phyloP scores from a whole-genome alignment of 345 rosid genomes.

The Passiflora organensis region DNA sequence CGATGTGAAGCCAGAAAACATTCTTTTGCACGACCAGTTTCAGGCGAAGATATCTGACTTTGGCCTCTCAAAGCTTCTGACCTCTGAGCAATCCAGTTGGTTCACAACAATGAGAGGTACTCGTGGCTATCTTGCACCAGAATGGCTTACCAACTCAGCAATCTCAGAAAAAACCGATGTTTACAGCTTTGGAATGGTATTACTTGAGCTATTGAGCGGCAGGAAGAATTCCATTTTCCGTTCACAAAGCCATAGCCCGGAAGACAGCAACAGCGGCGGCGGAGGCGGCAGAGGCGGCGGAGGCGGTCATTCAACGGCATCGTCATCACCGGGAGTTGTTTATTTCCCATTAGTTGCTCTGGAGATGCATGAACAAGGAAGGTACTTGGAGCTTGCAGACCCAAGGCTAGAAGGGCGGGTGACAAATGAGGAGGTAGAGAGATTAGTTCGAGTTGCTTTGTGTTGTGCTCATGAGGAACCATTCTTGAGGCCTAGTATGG shows the following conservation, averaged over 20 bases:
- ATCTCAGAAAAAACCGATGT: slow-evolving; percentile 26
- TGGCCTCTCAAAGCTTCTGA: slow-evolving; percentile 27
- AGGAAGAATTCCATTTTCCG: slow-evolving; percentile 19
- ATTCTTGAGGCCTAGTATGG: slow-evolving; percentile 19
- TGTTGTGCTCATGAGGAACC: slow-evolving; percentile 30
- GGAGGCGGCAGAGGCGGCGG: no score
- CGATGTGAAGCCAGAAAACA: slow-evolving; percentile 27
- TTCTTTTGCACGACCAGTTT: slow-evolving; percentile 18
- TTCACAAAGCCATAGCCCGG: slow-evolving; percentile 13
- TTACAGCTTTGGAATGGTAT: slow-evolving; percentile 25
- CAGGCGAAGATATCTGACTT: slow-evolving; percentile 27
- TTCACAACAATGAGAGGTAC: slow-evolving; percentile 28
- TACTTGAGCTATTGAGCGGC: slow-evolving; percentile 25
- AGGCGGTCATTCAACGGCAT: slow-evolving; percentile 15
- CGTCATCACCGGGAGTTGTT: slow-evolving; percentile 19
- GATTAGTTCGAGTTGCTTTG: slow-evolving; percentile 17
- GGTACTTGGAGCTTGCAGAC: slow-evolving; percentile 73
- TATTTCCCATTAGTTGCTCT: slow-evolving; percentile 78
- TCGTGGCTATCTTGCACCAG: slow-evolving; percentile 28
- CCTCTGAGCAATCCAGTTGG: slow-evolving; percentile 20
- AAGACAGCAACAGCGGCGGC: slow-evolving; percentile 16
- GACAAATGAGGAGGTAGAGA: slow-evolving; percentile 31
- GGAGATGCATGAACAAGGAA: slow-evolving; percentile 45
- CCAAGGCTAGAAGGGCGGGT: slow-evolving; percentile 73
- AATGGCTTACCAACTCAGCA: slow-evolving; percentile 23